A percentile compares a stretch with the other conserved stretches of the same genome.
Conservation (phyloP, 2,329 filamentous ascomycete genomes). For the Colletotrichum abscissum region DNA sequence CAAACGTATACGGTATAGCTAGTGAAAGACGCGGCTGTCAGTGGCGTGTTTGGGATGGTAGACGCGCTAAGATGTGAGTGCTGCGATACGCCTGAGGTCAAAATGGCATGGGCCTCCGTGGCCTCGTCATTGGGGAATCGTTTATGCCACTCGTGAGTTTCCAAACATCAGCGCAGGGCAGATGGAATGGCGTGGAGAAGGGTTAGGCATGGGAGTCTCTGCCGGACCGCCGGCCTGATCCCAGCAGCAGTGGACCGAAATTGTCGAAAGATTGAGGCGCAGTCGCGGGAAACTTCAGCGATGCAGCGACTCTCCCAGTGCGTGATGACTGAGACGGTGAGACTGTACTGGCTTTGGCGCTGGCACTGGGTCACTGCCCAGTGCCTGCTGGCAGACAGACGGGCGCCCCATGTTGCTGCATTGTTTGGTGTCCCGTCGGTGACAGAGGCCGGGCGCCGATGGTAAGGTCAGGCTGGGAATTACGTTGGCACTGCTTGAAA, state of each 20-base stretch:
- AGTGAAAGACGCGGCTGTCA: slow-evolving; percentile 12
- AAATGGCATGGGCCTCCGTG: slow-evolving; percentile 27
- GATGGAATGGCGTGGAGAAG: slow-evolving; percentile 1
- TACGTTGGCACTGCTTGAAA: neutral
- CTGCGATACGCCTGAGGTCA: slow-evolving; percentile 18
- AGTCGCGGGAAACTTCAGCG: slow-evolving; percentile 31
- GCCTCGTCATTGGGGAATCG: slow-evolving; percentile 20
- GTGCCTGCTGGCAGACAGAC: neutral
- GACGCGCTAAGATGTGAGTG: neutral
- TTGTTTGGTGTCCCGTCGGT: neutral
- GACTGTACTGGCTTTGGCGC: neutral
- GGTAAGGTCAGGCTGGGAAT: neutral
- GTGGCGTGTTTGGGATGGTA: neutral
- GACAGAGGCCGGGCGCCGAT: neutral
- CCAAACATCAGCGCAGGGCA: slow-evolving; percentile 13
- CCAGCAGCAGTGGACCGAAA: neutral
- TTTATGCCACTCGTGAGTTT: slow-evolving; percentile 25
- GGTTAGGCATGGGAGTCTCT: neutral
- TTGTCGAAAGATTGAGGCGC: slow-evolving; percentile 27
- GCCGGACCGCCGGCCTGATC: slow-evolving; percentile 24
- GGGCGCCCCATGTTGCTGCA: neutral
- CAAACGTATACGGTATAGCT: neutral
- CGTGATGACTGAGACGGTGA: neutral
- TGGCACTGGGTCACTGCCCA: neutral
- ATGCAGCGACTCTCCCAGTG: slow-evolving; percentile 21